A percentile compares a stretch with the other conserved stretches of the same genome.
These are phyloP conservation scores for Balansia obtecta DNA, from an alignment of 2,329 filamentous ascomycete genomes.

Conservation along the genomic window DNA sequence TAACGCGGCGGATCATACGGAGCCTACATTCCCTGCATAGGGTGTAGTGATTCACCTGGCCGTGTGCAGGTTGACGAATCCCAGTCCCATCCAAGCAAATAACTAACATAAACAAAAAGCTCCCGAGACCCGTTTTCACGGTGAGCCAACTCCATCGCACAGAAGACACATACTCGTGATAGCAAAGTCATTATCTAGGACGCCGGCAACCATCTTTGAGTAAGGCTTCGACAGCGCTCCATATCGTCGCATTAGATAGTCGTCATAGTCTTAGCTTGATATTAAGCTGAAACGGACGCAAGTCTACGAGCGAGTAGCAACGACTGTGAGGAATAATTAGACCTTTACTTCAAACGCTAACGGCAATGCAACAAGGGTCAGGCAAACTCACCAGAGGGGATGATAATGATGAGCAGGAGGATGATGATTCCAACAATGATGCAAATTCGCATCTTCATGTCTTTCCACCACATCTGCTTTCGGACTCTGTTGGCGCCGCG, in stretches of 20 bases:
- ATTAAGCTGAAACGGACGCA: conserved; percentile 6
- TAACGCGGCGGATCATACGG: not conserved
- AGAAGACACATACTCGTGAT: conserved; percentile 18
- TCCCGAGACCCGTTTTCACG: conserved; percentile 10
- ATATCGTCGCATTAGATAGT: not conserved
- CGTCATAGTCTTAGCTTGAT: not conserved
- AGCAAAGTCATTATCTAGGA: conserved; percentile 1
- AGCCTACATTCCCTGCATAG: not conserved
- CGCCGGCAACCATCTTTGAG: not conserved
- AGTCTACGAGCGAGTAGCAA: conserved; percentile 21
- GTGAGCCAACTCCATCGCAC: conserved; percentile 25
- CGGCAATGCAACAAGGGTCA: not conserved
- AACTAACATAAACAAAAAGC: conserved; percentile 8
- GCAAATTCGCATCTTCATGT: conserved; percentile 99
- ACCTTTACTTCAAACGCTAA: not conserved
- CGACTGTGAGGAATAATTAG: conserved; percentile 14
- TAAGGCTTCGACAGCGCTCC: not conserved
- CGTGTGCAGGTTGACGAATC: not conserved
- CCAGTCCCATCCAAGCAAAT: conserved; percentile 16
- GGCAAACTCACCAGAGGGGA: conserved; percentile 62
- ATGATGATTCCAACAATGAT: conserved; percentile 84
- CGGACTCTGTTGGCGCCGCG: conserved; percentile 91
- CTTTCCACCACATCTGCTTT: conserved; percentile 99
- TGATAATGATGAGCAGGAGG: conserved; percentile 84
- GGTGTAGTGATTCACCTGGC: not conserved